Base-by-base conservation (phyloP, 2,329 filamentous ascomycete genomes). In the Sporothrix schenckii region DNA sequence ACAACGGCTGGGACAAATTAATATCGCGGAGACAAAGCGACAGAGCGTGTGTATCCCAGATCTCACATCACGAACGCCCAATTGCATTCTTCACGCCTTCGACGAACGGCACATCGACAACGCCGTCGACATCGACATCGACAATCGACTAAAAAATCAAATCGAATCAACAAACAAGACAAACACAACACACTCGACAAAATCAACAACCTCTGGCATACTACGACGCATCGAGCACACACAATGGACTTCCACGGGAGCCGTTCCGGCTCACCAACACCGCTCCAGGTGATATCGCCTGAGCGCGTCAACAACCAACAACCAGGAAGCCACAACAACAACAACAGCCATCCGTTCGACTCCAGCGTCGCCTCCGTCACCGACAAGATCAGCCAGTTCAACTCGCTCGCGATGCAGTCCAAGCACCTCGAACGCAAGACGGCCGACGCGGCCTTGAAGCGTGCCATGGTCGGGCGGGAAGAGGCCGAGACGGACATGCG, bases 361-460 rank as follows among this genome's bases (percentile, higher is more conserved):
- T n/a, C 49, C 21, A 71, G 72, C 66, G 50, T 69, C 14, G 54
- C 70, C 75, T 87, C 87, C 27, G 88, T 91, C 6, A 83, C 88
- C 75, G 87, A 90, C 72, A 88, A 89, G 76, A 90, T 92, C 73
- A 88, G 87, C 76, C 90, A 91, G 79, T 92, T 92, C 79, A 91
- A 92, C 81, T 86, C 84, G 70, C 83, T 92, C 49, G 86, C 89
- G 70, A 80, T 84, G 74, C 83, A 86, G 78, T 85, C 85, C 47
- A 88, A 87, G 75, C 84, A 88, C 63, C 80, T 89, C 68, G 88
- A 90, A 77, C 85, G 88, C 75, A 89, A 87, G 79, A 87, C 83
- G 63, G 88, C 87, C 75, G 88, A 90, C 74, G 88, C 88, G 44
- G 88, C 88, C 41, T 80, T 91, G 19, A 89, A 88, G 78, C 85